phyloP scores from a whole-genome alignment of 2,329 filamentous ascomycete genomes.

The Cercospora brassicicola region DNA sequence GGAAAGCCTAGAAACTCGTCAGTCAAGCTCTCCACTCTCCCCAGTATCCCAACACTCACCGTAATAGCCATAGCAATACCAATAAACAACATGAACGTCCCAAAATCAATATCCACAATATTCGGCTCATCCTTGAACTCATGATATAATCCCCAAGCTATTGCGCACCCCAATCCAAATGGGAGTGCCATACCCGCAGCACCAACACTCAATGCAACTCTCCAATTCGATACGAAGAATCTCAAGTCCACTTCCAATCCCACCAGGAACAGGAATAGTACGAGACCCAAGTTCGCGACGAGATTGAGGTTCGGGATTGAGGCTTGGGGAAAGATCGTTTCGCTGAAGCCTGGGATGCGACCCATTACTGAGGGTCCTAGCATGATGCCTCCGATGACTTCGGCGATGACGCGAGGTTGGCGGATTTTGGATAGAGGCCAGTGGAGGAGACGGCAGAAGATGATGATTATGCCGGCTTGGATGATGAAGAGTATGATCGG shows the following conservation, averaged over 20 bases:
- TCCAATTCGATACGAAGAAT: conserved; percentile 77
- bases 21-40: conserved; percentile 7
- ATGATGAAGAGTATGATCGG: conserved; percentile 77
- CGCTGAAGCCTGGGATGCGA: conserved; percentile 73
- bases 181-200: conserved; percentile 77
- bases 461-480: conserved; percentile 70
- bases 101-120: conserved; percentile 60
- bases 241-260: conserved; percentile 83
- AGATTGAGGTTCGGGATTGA: conserved; percentile 75
- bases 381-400: conserved; percentile 81
- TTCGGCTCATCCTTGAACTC: conserved; percentile 63
- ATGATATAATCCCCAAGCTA: conserved; percentile 78
- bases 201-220: conserved; percentile 72
- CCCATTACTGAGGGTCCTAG: conserved; percentile 87
- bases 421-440: conserved; percentile 74
- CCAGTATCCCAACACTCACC: conserved; percentile 44
- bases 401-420: conserved; percentile 79
- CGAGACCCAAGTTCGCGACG: conserved; percentile 78
- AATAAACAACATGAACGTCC: conserved; percentile 73
- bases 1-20: conserved; percentile 60
- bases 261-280: conserved; percentile 84
- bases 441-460: conserved; percentile 72
- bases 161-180: conserved; percentile 76
- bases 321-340: conserved; percentile 59
- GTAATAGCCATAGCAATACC: conserved; percentile 94